Conservation (phyloP, 2,329 filamentous ascomycete genomes). For the Achaetomium macrosporum region DNA sequence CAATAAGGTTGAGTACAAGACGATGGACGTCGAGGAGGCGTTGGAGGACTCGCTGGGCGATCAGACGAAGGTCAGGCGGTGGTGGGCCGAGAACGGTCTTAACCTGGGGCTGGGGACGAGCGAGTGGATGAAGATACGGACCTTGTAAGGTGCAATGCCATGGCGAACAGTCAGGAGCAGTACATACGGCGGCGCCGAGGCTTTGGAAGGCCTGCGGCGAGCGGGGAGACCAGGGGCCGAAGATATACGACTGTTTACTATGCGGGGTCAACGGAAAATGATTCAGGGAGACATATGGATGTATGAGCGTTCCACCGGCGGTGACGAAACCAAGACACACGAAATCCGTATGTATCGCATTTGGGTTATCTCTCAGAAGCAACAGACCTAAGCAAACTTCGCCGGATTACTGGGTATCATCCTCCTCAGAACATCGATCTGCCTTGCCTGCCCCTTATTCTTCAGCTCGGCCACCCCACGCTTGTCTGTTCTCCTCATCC, state of each 20-base stretch:
- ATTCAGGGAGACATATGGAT: not conserved
- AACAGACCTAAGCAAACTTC: constrained; percentile 38
- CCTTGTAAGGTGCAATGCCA: constrained; percentile 42
- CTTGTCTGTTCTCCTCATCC: constrained; percentile 51
- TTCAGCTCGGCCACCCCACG: constrained; percentile 58
- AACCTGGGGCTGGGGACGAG: constrained; percentile 77
- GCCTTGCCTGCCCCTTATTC: constrained; percentile 58
- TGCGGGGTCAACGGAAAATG: not conserved
- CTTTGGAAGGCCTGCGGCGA: not conserved
- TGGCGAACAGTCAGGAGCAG: not conserved
- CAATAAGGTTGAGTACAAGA: constrained; percentile 83
- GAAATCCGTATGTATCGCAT: not conserved
- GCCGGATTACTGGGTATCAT: constrained; percentile 60
- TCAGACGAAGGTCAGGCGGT: constrained; percentile 64
- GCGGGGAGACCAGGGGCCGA: not conserved
- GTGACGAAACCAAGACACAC: not conserved
- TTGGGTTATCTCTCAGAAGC: constrained; percentile 7
- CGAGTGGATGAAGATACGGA: constrained; percentile 82
- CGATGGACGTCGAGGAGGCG: constrained; percentile 91
- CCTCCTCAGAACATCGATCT: constrained; percentile 61
- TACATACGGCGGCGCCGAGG: not conserved
- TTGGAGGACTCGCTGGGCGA: constrained; percentile 78
- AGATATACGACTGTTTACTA: not conserved
- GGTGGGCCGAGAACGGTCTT: constrained; percentile 83
- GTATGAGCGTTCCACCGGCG: not conserved